phyloP scores from a whole-genome alignment of 2,329 filamentous ascomycete genomes.

The Aspergillus amoenus region DNA sequence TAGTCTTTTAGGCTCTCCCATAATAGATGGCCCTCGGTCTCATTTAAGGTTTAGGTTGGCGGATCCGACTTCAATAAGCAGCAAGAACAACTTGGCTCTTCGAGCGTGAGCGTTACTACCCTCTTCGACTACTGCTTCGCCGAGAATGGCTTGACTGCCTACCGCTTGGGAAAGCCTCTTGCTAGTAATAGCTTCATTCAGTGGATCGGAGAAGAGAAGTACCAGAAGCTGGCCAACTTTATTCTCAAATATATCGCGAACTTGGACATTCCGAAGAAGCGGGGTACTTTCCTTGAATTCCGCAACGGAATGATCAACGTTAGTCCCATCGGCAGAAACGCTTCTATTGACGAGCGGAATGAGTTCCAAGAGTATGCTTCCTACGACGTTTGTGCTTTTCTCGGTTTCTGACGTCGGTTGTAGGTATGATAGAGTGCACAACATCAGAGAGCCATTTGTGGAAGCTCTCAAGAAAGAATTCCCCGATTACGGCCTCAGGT shows the following conservation, averaged over 20 bases:
- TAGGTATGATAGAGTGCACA: constrained; percentile 72
- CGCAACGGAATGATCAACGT: constrained; percentile 67
- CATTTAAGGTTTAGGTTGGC: constrained; percentile 56
- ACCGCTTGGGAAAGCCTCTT: constrained; percentile 74
- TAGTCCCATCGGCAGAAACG: constrained; percentile 72
- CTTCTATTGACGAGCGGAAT: constrained; percentile 72
- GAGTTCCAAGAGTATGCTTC: constrained; percentile 66
- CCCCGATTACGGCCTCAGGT: constrained; percentile 80
- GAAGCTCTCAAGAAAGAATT: constrained; percentile 76
- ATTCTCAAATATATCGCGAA: constrained; percentile 62
- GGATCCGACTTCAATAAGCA: constrained; percentile 91
- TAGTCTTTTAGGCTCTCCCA: constrained; percentile 11
- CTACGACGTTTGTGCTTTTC: background rate
- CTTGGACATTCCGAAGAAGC: constrained; percentile 61
- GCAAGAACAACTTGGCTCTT: constrained; percentile 85
- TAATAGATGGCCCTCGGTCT: constrained; percentile 9
- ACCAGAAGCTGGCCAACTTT: constrained; percentile 61
- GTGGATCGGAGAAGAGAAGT: constrained; percentile 82
- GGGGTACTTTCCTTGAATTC: constrained; percentile 68
- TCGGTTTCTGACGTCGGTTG: constrained; percentile 8
- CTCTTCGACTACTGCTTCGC: constrained; percentile 98
- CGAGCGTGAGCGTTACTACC: constrained; percentile 67
- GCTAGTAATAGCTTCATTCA: constrained; percentile 82
- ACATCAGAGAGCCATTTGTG: constrained; percentile 75
- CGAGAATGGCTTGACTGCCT: constrained; percentile 94